A percentile compares a stretch with the other conserved stretches of the same genome.
Evolutionary conservation across 441 rosid genomes (phyloP).

Genomic region (Erodium texanum): DNA sequence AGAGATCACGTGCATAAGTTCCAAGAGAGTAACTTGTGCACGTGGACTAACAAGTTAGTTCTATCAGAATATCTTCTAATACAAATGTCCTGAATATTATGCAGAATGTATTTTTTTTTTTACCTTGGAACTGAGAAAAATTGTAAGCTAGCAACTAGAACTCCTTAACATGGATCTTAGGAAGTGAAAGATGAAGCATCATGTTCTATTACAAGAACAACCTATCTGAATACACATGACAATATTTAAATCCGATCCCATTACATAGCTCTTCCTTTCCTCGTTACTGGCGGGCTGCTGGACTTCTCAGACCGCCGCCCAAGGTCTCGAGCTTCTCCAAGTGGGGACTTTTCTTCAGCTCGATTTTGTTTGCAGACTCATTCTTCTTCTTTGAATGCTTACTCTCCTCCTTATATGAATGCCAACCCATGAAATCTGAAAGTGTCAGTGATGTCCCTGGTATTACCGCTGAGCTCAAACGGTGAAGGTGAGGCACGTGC

Average conservation of each 20-base stretch:
- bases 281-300: conserved; percentile 62
- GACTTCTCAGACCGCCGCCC: conserved; percentile 70
- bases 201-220: no score
- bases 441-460: conserved; percentile 42
- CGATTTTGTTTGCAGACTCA: conserved; percentile 22
- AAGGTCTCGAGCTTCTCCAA: conserved; percentile 39
- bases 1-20: no score
- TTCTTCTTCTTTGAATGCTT: conserved; percentile 17
- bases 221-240: not conserved
- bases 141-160: conserved; percentile 1
- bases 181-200: not conserved
- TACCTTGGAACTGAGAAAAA: not conserved
- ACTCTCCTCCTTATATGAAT: conserved; percentile 26
- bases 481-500: no score
- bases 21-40: no score
- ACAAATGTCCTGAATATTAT: not conserved
- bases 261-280: no score
- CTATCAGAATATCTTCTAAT: no score
- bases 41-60: no score
- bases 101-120: not conserved
- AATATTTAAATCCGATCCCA: not conserved
- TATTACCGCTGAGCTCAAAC: no score
- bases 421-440: conserved; percentile 87
- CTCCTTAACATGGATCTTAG: not conserved
- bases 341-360: conserved; percentile 51